Percentiles rank a stretch among this genome's conserved stretches.
These are phyloP conservation scores for Fusarium sp. DNA, from an alignment of 2,329 filamentous ascomycete genomes.

Conservation along the genomic window DNA sequence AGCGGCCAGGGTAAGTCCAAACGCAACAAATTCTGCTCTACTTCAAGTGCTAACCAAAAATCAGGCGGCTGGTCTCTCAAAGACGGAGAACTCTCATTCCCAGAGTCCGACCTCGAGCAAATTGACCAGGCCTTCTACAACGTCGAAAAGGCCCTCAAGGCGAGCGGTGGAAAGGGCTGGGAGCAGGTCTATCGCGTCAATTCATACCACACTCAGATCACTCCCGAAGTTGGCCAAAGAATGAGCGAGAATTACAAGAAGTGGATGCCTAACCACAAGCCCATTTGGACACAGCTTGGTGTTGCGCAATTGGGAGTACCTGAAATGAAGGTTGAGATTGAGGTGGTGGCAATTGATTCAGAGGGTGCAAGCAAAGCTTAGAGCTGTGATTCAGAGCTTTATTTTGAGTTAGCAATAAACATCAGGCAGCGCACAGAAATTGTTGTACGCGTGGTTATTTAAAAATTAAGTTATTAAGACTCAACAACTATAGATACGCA, in stretches of 20 bases:
- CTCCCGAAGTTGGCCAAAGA: conserved; percentile 50
- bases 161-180: conserved; percentile 66
- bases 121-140: conserved; percentile 65
- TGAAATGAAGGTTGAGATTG: conserved; percentile 67
- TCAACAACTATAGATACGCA: not conserved
- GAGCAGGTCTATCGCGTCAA: conserved; percentile 60
- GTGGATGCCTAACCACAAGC: conserved; percentile 62
- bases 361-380: conserved; percentile 4
- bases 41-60: not conserved
- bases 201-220: conserved; percentile 56
- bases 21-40: not conserved
- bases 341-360: conserved; percentile 56
- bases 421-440: not conserved
- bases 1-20: conserved; percentile 57
- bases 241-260: conserved; percentile 59
- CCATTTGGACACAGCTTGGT: conserved; percentile 63
- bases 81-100: conserved; percentile 46
- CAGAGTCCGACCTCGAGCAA: conserved; percentile 52
- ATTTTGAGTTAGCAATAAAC: not conserved
- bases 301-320: conserved; percentile 58
- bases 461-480: rapidly evolving
- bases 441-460: not conserved
- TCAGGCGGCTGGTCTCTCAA: conserved; percentile 48
- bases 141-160: conserved; percentile 59
- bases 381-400: not conserved